phyloP scores from a whole-genome alignment of 192 early-diverging fungal species.

The Backusella macrospora region DNA sequence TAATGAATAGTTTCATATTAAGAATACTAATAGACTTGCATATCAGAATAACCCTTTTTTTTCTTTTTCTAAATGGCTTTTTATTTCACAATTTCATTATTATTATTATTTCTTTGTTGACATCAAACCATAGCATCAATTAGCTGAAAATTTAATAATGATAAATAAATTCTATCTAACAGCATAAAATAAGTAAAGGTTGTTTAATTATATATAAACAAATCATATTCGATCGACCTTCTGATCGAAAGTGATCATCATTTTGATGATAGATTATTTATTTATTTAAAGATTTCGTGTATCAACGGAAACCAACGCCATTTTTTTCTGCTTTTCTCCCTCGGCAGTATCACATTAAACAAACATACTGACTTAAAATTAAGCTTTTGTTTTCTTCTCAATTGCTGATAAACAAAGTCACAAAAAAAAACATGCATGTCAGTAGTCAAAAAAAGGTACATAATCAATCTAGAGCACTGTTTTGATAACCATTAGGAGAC shows the following conservation, averaged over 20 bases:
- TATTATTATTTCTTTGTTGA: constrained; percentile 1
- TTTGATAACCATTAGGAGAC: not conserved
- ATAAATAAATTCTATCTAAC: not conserved
- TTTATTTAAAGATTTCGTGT: not conserved
- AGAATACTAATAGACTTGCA: not conserved
- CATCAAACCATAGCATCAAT: not conserved
- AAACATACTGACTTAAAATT: not conserved
- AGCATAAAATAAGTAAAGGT: not conserved
- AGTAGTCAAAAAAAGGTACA: not conserved
- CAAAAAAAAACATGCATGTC: not conserved
- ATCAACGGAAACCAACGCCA: not conserved
- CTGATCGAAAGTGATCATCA: constrained; percentile 1
- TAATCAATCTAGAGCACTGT: not conserved
- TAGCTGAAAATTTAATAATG: not conserved
- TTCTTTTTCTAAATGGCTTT: not conserved
- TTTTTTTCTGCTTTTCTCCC: not conserved
- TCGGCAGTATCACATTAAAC: not conserved
- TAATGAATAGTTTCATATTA: not conserved
- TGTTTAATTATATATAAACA: not conserved
- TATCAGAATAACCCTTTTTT: not conserved
- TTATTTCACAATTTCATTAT: not conserved
- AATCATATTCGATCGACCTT: not conserved
- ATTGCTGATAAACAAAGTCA: not conserved
- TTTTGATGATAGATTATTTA: not conserved
- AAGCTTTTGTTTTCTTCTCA: not conserved